Conservation (phyloP, 1,284 basidiomycete genomes). For the Leccinum pachyderme region DNA sequence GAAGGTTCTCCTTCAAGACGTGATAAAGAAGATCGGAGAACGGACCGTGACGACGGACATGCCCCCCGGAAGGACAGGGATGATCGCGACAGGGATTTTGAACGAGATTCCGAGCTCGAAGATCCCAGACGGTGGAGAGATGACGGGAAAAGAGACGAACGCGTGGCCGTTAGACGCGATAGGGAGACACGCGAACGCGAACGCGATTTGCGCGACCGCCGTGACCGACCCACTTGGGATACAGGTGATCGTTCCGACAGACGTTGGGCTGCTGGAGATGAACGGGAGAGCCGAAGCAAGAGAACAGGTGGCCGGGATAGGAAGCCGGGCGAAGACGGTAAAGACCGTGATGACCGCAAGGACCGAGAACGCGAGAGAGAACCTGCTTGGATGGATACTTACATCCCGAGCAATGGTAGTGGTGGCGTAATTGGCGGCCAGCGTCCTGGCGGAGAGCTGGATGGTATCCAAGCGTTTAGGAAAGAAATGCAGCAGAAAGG, state of each 20-base stretch:
- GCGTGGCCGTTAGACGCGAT: slow-evolving; percentile 60
- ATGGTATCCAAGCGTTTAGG: slow-evolving; percentile 90
- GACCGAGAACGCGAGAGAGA: slow-evolving; percentile 74
- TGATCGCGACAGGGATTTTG: slow-evolving; percentile 36
- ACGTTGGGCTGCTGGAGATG: slow-evolving; percentile 61
- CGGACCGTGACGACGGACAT: slow-evolving; percentile 34
- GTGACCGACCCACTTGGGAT: slow-evolving; percentile 49
- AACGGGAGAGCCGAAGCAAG: slow-evolving; percentile 61
- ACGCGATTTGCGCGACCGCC: slow-evolving; percentile 37
- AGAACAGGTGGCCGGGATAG: slow-evolving; percentile 58
- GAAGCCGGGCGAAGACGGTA: slow-evolving; percentile 52
- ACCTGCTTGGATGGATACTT: slow-evolving; percentile 92
- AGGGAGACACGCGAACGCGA: slow-evolving; percentile 28
- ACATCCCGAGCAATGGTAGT: slow-evolving; percentile 58
- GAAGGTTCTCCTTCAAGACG: slow-evolving; percentile 54
- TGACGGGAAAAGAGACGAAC: slow-evolving; percentile 75
- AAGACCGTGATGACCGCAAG: slow-evolving; percentile 52
- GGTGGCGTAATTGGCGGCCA: slow-evolving; percentile 58
- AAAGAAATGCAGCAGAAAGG: slow-evolving; percentile 82
- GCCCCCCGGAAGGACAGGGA: slow-evolving; percentile 32
- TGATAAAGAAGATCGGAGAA: slow-evolving; percentile 40
- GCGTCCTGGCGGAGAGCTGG: slow-evolving; percentile 62
- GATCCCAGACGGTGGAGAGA: slow-evolving; percentile 73
- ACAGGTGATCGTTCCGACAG: slow-evolving; percentile 37
- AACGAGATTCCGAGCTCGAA: slow-evolving; percentile 50